Evolutionary conservation across 169 alveolate species (phyloP).

Genomic region (Plasmodium vinckei): DNA sequence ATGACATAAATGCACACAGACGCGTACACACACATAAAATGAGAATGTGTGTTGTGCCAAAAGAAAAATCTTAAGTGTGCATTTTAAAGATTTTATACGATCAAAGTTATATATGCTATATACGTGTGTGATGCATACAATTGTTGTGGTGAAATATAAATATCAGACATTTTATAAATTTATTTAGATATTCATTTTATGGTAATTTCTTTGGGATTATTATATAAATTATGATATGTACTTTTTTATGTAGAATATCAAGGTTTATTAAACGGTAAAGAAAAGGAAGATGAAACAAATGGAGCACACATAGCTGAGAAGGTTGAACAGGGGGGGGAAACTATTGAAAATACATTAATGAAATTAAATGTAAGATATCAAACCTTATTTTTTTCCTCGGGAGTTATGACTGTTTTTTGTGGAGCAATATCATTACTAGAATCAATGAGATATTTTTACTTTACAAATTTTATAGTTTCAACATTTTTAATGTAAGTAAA

Average conservation of each 20-base stretch:
- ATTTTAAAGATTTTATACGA: background rate
- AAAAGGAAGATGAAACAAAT: constrained; percentile 61
- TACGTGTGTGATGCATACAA: too few relatives aligned
- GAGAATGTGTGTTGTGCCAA: background rate
- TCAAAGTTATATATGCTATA: too few relatives aligned
- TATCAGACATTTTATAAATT: too few relatives aligned
- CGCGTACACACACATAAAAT: background rate
- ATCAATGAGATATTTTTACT: constrained; percentile 82
- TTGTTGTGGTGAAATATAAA: too few relatives aligned
- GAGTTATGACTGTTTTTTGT: constrained; percentile 85
- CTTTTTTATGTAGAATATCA: constrained; percentile 40
- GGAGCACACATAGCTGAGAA: constrained; percentile 74
- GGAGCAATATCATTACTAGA: constrained; percentile 84
- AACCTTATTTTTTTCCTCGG: constrained; percentile 90
- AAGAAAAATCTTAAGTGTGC: background rate
- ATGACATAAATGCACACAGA: background rate
- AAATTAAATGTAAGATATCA: constrained; percentile 90
- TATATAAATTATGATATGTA: background rate
- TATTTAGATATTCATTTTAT: too few relatives aligned
- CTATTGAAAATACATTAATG: constrained; percentile 90
- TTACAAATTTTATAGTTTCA: constrained; percentile 83
- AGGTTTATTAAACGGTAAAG: constrained; percentile 64
- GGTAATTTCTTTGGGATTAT: too few relatives aligned
- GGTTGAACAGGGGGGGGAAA: constrained; percentile 92
- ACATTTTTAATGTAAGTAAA: constrained; percentile 81